Evolutionary conservation across 2,329 filamentous ascomycete species (phyloP), one percentile per base, ranked within the genome.

Genomic region (Penicillium sp.): DNA sequence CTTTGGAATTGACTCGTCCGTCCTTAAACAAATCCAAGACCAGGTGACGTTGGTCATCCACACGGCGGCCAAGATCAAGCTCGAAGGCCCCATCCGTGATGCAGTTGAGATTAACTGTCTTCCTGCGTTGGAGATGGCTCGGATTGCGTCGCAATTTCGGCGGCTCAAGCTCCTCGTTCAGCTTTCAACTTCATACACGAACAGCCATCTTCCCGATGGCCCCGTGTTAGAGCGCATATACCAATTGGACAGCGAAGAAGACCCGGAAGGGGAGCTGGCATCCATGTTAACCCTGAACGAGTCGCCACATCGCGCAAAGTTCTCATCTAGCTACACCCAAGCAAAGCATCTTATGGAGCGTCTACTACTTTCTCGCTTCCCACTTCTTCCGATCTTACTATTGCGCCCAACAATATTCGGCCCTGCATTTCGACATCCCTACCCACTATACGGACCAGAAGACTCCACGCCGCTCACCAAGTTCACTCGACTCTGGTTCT

Each of bases 31-130:
- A 16, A 49, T 72, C 13, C 61, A 59, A 9, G 55, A 62, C n/a
- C 55, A 70, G 52, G 65, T 71, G n/a, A 72, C 69, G 1, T 51
- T 70, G 9, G 64, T 66, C 3, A 71, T 72, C 8, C 68, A 72
- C 32, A 57, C 69, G 1, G 69, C 69, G 9, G 69, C 69, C n/a
- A 70, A 63, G 14, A 72, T 71, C 49, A 60, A 61, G 1, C 61
- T 72, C 3, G 66, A 68, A 29, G 62, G 67, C 6, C 57, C 54
- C 42, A 58, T 71, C 9, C 45, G 56, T 1, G 67, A 70, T 18
- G 62, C 69, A 5, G 54, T 71, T 13, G 62, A 69, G 45, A 67
- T 64, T 43, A 71, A 71, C n/a, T 71, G 69, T 45, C 64, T 70
- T 3, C 68, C 69, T 6, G 55, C 67, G 5, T 47, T 71, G 22